Conservation (phyloP, 179 eudicot species). For the Beta macrorhiza region DNA sequence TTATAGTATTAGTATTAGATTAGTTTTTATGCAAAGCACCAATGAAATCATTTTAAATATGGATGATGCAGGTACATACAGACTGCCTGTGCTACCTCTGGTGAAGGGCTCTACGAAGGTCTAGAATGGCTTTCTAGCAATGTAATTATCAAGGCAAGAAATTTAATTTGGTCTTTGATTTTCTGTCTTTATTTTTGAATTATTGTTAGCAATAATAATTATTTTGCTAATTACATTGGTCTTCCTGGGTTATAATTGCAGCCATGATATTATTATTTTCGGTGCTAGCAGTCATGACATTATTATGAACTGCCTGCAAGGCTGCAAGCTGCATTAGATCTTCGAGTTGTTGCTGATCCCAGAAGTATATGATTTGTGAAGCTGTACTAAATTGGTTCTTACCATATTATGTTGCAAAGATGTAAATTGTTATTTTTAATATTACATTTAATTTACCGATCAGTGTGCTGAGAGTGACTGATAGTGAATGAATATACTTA, state of each 20-base stretch:
- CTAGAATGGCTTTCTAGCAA: conserved; percentile 37
- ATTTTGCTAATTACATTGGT: background rate
- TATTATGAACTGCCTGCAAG: background rate
- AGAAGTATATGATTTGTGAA: background rate
- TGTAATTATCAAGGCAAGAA: conserved; percentile 23
- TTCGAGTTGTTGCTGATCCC: background rate
- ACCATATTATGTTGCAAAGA: background rate
- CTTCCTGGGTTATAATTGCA: conserved; percentile 8
- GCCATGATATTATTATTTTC: background rate
- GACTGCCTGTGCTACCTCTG: conserved; percentile 36
- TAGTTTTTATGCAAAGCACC: too few relatives aligned
- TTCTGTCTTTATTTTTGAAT: background rate
- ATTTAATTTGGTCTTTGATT: background rate
- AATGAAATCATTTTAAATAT: background rate
- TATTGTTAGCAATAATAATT: background rate
- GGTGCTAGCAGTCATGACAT: background rate
- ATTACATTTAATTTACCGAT: background rate
- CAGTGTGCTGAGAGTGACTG: background rate
- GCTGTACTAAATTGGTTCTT: background rate
- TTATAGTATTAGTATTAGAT: too few relatives aligned
- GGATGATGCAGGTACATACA: conserved; percentile 31
- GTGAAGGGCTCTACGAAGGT: conserved; percentile 39
- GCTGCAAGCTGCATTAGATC: background rate
- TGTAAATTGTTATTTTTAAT: background rate
- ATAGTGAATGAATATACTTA: too few relatives aligned